Evolutionary conservation across 2,329 filamentous ascomycete species (phyloP), one percentile per base, ranked within the genome.

Genomic region (Immersiporthe knoxdaviesiana): DNA sequence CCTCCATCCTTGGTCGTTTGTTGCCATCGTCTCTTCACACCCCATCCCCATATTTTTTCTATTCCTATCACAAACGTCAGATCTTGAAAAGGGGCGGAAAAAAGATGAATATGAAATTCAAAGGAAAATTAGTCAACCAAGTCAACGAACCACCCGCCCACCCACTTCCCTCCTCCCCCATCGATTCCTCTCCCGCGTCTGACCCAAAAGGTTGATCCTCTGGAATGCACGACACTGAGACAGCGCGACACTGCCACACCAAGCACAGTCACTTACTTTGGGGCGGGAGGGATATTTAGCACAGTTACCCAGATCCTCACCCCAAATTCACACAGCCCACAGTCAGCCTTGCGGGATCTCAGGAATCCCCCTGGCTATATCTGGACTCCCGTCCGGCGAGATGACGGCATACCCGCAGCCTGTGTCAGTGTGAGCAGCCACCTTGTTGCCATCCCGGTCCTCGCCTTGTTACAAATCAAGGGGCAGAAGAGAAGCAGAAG

Each of bases 61-160:
- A 56, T 56, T 56, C 52, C 56, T 35, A 37, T 59, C 56, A 37
- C 56, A 21, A 37, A 37, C 18, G 56, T 59, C 56, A 59, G 56
- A 59, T 59, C 14, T 37, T 56, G 16, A 27, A n/a, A 54, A 21
- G 47, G n/a, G 24, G n/a, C n/a, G n/a, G n/a, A n/a, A 52, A 27
- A 14, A 6, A 4, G 24, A 54, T 4, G 7, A 27, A 4, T 2
- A n/a, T n/a, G n/a, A n/a, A 16, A 27, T 35, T 35, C 7, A 14
- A 54, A 27, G 12, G 10, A 56, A 30, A 2, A 2, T 30, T 8
- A 18, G 14, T 30, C 14, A 16, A 30, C 18, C 32, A 59, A 59
- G 2, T 47, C 44, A 47, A 47, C 41, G 41, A 21, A 47, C 44
- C 41, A 21, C 41, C n/a, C n/a, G n/a, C n/a, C n/a, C n/a, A n/a